Percentiles rank a stretch among this genome's conserved stretches.
These are phyloP conservation scores for Globisporangium barbulae DNA, from an alignment of 352 stramenopile species.

Conservation along the genomic window DNA sequence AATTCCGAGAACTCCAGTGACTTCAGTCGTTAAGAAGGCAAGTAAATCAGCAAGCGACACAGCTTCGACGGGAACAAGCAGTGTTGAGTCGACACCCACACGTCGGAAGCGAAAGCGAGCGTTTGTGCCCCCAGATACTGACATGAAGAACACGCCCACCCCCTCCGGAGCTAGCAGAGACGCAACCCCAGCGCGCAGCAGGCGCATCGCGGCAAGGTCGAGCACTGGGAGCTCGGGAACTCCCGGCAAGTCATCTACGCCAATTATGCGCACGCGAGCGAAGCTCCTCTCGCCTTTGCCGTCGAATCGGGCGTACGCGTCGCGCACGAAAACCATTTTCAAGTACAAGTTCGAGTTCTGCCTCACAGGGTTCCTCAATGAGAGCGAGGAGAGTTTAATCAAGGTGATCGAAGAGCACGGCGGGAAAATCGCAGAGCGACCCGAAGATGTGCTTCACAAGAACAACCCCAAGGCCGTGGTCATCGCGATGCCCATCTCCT, in stretches of 20 bases:
- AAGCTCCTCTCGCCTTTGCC: constrained; percentile 47
- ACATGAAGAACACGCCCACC: background rate
- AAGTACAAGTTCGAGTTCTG: constrained; percentile 79
- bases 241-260: constrained; percentile 34
- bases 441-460: constrained; percentile 47
- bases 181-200: background rate
- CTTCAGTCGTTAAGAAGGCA: background rate
- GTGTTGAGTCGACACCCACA: constrained; percentile 16
- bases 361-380: constrained; percentile 61
- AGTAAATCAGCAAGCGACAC: background rate
- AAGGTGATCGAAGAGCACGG: constrained; percentile 67
- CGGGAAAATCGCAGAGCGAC: constrained; percentile 45
- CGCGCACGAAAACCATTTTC: constrained; percentile 57
- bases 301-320: constrained; percentile 39
- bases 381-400: constrained; percentile 43
- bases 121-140: constrained; percentile 30
- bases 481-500: constrained; percentile 70
- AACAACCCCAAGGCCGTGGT: constrained; percentile 57
- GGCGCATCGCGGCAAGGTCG: background rate
- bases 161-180: background rate
- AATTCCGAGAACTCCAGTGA: background rate
- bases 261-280: constrained; percentile 46
- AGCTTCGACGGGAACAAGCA: constrained; percentile 11
- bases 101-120: constrained; percentile 26
- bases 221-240: constrained; percentile 2